Conservation (phyloP, 202 grass and related monocot genomes). For the Dendrocalamus latiflorus region DNA sequence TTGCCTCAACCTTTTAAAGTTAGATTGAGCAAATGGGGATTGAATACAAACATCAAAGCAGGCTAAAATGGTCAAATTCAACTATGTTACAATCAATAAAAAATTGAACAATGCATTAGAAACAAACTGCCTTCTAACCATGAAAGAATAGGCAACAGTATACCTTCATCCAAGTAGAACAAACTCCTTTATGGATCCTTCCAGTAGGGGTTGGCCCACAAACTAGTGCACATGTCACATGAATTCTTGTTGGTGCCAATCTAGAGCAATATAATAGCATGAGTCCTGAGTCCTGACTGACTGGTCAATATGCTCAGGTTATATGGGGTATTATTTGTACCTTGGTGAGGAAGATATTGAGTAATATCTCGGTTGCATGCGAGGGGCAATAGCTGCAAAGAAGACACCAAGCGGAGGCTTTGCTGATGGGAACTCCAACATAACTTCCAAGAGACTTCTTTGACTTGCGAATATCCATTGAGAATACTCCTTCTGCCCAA, state of each 20-base stretch:
- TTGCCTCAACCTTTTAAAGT: not conserved
- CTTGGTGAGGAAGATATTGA: slow-evolving; percentile 69
- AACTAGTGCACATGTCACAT: slow-evolving; percentile 65
- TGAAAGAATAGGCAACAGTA: not conserved
- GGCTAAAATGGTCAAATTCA: not conserved
- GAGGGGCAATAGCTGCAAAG: slow-evolving; percentile 60
- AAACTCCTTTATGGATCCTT: slow-evolving; percentile 74
- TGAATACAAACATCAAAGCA: not conserved
- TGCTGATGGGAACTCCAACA: slow-evolving; percentile 51
- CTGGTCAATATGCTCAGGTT: not conserved
- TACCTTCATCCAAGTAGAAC: slow-evolving; percentile 89
- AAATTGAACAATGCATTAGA: not conserved
- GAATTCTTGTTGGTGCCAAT: slow-evolving; percentile 56
- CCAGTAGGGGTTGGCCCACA: slow-evolving; percentile 53
- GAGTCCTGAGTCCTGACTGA: slow-evolving; percentile 13
- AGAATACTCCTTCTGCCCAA: slow-evolving; percentile 65
- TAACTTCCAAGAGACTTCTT: slow-evolving; percentile 73
- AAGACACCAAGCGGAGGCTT: no score
- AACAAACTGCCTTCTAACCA: slow-evolving; percentile 12
- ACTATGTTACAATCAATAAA: not conserved
- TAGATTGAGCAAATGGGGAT: not conserved
- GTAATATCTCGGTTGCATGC: slow-evolving; percentile 65
- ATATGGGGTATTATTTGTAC: slow-evolving; percentile 20
- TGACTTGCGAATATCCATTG: slow-evolving; percentile 65
- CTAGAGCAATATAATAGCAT: slow-evolving; percentile 35